Base-by-base conservation (phyloP, 1,139 yeast species). In the Zygosaccharomyces pseudobailii region DNA sequence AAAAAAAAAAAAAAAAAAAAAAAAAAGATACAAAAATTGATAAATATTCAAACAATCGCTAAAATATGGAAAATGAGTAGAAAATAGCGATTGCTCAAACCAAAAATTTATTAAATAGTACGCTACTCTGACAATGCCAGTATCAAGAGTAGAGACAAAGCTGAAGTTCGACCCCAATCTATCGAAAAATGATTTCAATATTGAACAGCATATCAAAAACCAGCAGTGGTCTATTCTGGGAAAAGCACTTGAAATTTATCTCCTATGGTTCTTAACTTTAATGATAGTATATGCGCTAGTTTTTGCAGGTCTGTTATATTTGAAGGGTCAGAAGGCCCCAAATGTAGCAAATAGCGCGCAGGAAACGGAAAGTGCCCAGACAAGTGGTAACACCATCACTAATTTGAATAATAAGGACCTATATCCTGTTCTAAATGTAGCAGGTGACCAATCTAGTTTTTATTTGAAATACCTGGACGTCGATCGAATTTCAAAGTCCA, bases 401-500 rank as follows among this genome's bases (percentile, higher is more conserved):
- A 42, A 36, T 31, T 27, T 37, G 21, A 35, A 42, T 21, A 42
- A 44, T n/a, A 31, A 24, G 17, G 47, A 47, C 10, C 36, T 47
- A 19, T 44, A 47, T 24, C 46, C 50, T 6, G 28, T 42, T 8
- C 21, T 43, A 10, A 38, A 42, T 30, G 20, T 47, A n/a, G 36
- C 43, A 13, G 46, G 48, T 4, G 46, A 34, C 21, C 43, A 42
- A 32, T 42, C 39, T 24, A 35, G 19, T 10, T 20, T 33, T 21
- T 43, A 43, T 30, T 30, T 43, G 22, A 43, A 43, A 37, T 39
- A 33, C 19, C 36, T 43, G 38, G 42, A 43, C 27, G 34, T 39
- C 9, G 40, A 28, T 19, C 19, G 22, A 37, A 37, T 37, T 22
- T 19, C 40, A 32, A 17, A 37, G 21, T 23, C 40, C 4, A 37